A percentile compares a stretch with the other conserved stretches of the same genome.
Evolutionary conservation across 2,329 filamentous ascomycete species (phyloP).

Genomic region (Fusarium bulbicola): DNA sequence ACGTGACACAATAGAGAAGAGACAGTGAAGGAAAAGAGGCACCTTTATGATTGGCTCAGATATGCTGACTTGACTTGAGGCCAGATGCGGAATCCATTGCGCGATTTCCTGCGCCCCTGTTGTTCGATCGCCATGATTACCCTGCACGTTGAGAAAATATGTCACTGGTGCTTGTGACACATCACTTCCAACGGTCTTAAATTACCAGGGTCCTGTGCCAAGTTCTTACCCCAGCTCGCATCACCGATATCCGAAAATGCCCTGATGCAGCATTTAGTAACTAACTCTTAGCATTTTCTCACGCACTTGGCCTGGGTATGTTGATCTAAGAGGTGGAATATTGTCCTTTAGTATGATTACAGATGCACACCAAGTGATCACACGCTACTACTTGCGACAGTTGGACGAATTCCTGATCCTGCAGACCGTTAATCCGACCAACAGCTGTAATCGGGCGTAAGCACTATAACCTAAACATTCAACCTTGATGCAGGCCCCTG

Average conservation of each 20-base stretch:
- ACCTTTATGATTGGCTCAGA: no score
- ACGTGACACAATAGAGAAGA: no score
- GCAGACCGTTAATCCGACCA: no score
- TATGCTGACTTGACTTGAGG: no score
- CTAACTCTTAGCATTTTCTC: neutral
- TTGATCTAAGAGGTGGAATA: neutral
- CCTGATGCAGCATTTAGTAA: neutral
- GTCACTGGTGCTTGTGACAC: neutral
- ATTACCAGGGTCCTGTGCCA: neutral
- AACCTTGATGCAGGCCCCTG: neutral
- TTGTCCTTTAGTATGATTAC: neutral
- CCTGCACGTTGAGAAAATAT: neutral
- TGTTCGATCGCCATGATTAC: neutral
- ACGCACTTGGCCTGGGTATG: fast-evolving
- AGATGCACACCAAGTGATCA: neutral
- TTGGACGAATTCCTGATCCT: neutral
- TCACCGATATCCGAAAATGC: neutral
- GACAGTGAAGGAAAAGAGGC: no score
- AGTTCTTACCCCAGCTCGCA: neutral
- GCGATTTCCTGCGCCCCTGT: no score
- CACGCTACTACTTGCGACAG: neutral
- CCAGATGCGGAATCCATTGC: no score
- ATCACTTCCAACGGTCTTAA: neutral
- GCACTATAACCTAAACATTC: neutral
- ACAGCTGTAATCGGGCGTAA: neutral